Percentiles rank a stretch among this genome's conserved stretches.
phyloP scores from a whole-genome alignment of 768 basidiomycete species.

The Psilocybe subaeruginosa region DNA sequence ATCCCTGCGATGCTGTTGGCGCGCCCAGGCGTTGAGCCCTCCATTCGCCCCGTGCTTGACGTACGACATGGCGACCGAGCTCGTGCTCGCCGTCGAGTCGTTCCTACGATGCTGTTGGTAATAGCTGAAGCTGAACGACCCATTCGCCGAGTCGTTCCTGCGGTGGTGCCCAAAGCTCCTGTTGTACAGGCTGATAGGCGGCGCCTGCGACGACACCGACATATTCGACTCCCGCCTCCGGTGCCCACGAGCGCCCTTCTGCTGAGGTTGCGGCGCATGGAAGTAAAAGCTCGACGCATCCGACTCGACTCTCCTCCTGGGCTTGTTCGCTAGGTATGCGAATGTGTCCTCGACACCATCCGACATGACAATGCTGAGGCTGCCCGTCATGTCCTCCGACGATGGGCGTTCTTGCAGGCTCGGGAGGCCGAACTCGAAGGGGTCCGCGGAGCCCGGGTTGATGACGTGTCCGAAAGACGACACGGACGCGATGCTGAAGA shows the following conservation, averaged over 20 bases:
- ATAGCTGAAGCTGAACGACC: background rate
- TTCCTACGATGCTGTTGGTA: slow-evolving; percentile 49
- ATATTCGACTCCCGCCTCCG: slow-evolving; percentile 65
- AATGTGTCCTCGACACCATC: slow-evolving; percentile 77
- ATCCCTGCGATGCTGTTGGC: slow-evolving; percentile 50
- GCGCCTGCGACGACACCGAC: slow-evolving; percentile 56
- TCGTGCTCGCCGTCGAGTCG: slow-evolving; percentile 62
- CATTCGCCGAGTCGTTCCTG: slow-evolving; percentile 53
- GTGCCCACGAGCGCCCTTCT: slow-evolving; percentile 45
- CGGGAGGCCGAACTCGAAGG: slow-evolving; percentile 71
- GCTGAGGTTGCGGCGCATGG: slow-evolving; percentile 35
- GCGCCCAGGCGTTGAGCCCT: slow-evolving; percentile 60
- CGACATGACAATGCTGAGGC: slow-evolving; percentile 37
- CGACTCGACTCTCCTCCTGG: slow-evolving; percentile 63
- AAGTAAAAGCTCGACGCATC: slow-evolving; percentile 83
- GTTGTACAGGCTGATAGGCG: slow-evolving; percentile 76
- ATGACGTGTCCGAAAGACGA: slow-evolving; percentile 78
- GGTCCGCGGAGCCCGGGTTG: slow-evolving; percentile 64
- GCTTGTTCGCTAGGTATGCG: slow-evolving; percentile 50
- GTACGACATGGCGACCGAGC: slow-evolving; percentile 60
- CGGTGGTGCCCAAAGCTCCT: slow-evolving; percentile 56
- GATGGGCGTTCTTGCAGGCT: slow-evolving; percentile 57
- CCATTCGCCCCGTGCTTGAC: slow-evolving; percentile 55
- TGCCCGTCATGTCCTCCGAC: slow-evolving; percentile 57
- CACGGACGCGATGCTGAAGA: slow-evolving; percentile 77